Evolutionary conservation across 2,329 filamentous ascomycete species (phyloP).

Genomic region (Emericellopsis atlantica): DNA sequence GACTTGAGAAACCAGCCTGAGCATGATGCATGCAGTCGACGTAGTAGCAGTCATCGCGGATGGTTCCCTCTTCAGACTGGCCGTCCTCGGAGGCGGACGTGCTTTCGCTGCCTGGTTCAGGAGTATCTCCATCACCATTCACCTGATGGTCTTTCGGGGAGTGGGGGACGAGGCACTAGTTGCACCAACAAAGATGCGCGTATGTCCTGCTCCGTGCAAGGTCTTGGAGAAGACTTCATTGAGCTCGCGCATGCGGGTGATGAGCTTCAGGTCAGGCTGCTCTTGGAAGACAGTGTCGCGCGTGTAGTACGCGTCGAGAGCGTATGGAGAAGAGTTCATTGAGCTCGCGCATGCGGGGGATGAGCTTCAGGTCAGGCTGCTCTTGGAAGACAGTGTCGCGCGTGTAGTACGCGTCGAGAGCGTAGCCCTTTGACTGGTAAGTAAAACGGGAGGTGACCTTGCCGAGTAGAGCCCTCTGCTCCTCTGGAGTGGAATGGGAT

Average conservation of each 20-base stretch:
- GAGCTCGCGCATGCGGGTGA: slow-evolving; percentile 22
- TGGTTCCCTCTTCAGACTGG: too few relatives aligned
- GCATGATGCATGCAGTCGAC: too few relatives aligned
- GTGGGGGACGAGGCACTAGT: too few relatives aligned
- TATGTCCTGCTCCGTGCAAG: slow-evolving; percentile 13
- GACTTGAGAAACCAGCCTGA: too few relatives aligned
- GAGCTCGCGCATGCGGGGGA: slow-evolving; percentile 22
- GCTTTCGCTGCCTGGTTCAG: too few relatives aligned
- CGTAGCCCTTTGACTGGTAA: slow-evolving; percentile 20
- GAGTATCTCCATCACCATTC: too few relatives aligned
- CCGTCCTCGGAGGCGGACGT: too few relatives aligned
- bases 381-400: slow-evolving; percentile 12
- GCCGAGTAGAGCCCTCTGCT: slow-evolving; percentile 22
- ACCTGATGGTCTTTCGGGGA: too few relatives aligned
- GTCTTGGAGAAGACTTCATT: slow-evolving; percentile 20
- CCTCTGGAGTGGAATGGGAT: slow-evolving; percentile 10
- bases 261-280: slow-evolving; percentile 15
- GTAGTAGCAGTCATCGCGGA: too few relatives aligned
- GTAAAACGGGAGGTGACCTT: slow-evolving; percentile 10
- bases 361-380: slow-evolving; percentile 15
- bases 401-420: slow-evolving; percentile 10
- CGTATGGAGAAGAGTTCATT: slow-evolving; percentile 23
- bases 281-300: slow-evolving; percentile 12
- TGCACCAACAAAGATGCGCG: slow-evolving; percentile 2
- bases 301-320: slow-evolving; percentile 5